Percentiles rank a stretch among this genome's conserved stretches.
Conservation (phyloP, 1,284 basidiomycete genomes). For the Kalmanozyma brasiliensis region DNA sequence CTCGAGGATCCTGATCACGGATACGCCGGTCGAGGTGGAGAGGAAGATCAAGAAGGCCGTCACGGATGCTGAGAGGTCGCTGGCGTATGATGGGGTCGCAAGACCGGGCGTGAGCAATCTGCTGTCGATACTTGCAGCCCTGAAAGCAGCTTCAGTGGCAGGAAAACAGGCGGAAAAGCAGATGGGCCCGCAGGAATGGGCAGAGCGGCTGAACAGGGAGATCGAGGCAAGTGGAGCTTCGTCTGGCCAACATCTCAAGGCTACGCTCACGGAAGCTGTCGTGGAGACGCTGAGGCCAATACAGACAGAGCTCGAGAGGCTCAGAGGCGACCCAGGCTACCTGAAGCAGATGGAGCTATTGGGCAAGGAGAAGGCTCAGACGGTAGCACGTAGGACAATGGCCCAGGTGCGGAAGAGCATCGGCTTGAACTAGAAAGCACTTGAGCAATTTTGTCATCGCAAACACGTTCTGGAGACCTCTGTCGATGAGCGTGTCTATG, state of each 20-base stretch:
- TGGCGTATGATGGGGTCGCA: slow-evolving; percentile 80
- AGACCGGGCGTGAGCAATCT: slow-evolving; percentile 88
- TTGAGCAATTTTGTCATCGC: background rate
- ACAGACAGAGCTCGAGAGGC: slow-evolving; percentile 76
- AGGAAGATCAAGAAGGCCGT: slow-evolving; percentile 83
- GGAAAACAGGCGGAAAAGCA: background rate
- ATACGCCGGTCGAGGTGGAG: slow-evolving; percentile 75
- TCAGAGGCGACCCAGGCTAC: slow-evolving; percentile 75
- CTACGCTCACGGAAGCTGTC: slow-evolving; percentile 78
- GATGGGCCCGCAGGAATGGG: slow-evolving; percentile 63
- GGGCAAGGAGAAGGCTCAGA: slow-evolving; percentile 77
- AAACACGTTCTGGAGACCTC: too few relatives aligned
- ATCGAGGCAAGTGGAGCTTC: slow-evolving; percentile 68
- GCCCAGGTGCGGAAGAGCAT: slow-evolving; percentile 75
- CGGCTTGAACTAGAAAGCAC: slow-evolving; percentile 71
- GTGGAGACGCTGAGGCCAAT: slow-evolving; percentile 78
- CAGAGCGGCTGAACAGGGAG: slow-evolving; percentile 69
- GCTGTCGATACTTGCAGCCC: slow-evolving; percentile 74
- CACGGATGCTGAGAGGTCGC: slow-evolving; percentile 77
- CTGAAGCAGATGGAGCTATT: slow-evolving; percentile 75
- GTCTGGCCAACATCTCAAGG: slow-evolving; percentile 79
- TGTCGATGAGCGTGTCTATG: too few relatives aligned
- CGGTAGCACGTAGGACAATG: slow-evolving; percentile 76
- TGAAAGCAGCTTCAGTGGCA: slow-evolving; percentile 64
- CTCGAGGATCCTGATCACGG: slow-evolving; percentile 89